A percentile compares a stretch with the other conserved stretches of the same genome.
Conservation (phyloP, 2,329 filamentous ascomycete genomes). For the Microthyrium microscopicum region DNA sequence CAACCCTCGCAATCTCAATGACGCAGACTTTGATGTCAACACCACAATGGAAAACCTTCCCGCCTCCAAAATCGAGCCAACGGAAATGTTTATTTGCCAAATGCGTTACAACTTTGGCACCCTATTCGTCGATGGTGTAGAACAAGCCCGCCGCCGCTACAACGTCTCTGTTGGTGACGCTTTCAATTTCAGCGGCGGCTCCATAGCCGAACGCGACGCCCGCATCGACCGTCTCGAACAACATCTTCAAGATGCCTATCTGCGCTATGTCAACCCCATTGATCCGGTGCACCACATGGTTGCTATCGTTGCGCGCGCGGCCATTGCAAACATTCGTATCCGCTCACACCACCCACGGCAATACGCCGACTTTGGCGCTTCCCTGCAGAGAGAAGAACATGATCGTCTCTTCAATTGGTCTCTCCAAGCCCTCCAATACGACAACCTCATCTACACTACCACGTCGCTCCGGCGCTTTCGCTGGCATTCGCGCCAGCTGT, state of each 20-base stretch:
- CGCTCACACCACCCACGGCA: conserved; percentile 29
- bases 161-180: too few relatives aligned
- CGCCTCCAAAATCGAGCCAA: conserved; percentile 23
- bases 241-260: conserved; percentile 24
- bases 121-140: conserved; percentile 18
- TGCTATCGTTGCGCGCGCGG: conserved; percentile 26
- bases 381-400: conserved; percentile 18
- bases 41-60: conserved; percentile 30
- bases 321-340: conserved; percentile 27
- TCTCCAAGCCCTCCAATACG: conserved; percentile 24
- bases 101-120: conserved; percentile 26
- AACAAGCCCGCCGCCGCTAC: conserved; percentile 14
- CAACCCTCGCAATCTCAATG: conserved; percentile 39
- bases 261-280: conserved; percentile 28
- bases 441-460: conserved; percentile 24
- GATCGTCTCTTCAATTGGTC: conserved; percentile 24
- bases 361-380: conserved; percentile 15
- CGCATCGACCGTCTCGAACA: conserved; percentile 26
- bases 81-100: conserved; percentile 33
- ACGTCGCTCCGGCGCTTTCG: conserved; percentile 23
- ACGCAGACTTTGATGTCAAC: conserved; percentile 27
- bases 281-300: conserved; percentile 26
- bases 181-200: conserved; percentile 10
- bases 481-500: conserved; percentile 31
- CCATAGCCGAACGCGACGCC: conserved; percentile 14